Evolutionary conservation across 352 stramenopile species (phyloP), one percentile per base, ranked within the genome.

Genomic region (Globisporangium cederbergense): DNA sequence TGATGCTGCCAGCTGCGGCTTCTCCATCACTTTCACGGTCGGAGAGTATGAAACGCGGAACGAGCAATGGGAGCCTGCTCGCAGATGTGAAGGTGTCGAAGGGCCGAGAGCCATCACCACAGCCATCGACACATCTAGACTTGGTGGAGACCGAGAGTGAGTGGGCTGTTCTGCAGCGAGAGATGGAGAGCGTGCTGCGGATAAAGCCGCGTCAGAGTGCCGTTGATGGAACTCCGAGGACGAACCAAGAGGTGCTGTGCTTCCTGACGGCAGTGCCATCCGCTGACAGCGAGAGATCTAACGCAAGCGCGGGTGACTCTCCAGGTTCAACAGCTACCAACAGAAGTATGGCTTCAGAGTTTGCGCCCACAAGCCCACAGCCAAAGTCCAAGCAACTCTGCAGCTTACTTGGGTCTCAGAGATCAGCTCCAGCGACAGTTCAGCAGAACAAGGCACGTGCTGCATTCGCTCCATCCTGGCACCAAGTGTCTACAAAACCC

Each of bases 401-500:
- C 30, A n/a, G 2, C 30, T 42, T 16, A 9, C 16, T 57, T 8
- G 51, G 51, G 0, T 4, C 51, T 28, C 51, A 28, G 30, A 46
- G 42, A 40, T 20, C 28, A 38, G 22, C 49, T 9, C 4, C 49
- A 38, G 4, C 22, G 36, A 18, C 51, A 13, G 13, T 43, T 3
- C 60, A 11, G 13, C 63, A 22, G 36, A 64, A 25, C 42, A 61
- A 36, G 49, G 5, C 9, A 56, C 50, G 22, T 55, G 38, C 13
- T 51, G 30, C 4, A 32, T 20, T 6, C 13, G 10, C 54, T 30
- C 30, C 54, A 14, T 58, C 34, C 10, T 87, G 80, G 80, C 73
- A 85, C 47, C 72, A 68, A 8, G 78, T 87, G 25, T 18, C 74
- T 10, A 82, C 74, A 11, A 88, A 87, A 56, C 78, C 71, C 1